Conservation (phyloP, 2,329 filamentous ascomycete species). For the Coniosporium tulheliwenetii region DNA sequence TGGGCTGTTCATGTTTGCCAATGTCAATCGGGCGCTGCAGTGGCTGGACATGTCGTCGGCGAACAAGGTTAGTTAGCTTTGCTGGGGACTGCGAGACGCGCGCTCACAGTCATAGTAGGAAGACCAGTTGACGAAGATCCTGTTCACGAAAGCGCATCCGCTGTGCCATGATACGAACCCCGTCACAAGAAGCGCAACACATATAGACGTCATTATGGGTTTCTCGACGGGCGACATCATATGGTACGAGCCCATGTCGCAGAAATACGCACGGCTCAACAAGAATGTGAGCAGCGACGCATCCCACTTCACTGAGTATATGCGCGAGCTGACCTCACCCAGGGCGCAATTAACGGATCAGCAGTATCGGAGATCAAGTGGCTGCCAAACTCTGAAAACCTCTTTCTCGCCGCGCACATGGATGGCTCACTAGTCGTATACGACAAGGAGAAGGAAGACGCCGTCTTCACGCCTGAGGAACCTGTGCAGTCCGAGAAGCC, state of each 20-base stretch:
- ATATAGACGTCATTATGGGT: slow-evolving; percentile 86
- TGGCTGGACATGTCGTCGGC: slow-evolving; percentile 81
- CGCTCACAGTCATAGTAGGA: slow-evolving; percentile 31
- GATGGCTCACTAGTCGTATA: slow-evolving; percentile 87
- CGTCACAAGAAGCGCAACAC: slow-evolving; percentile 59
- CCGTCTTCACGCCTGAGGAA: slow-evolving; percentile 58
- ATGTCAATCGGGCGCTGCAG: slow-evolving; percentile 88
- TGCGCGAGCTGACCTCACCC: not conserved
- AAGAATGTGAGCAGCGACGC: slow-evolving; percentile 57
- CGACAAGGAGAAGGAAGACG: slow-evolving; percentile 93
- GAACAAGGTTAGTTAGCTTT: slow-evolving; percentile 36
- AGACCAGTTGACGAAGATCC: slow-evolving; percentile 85
- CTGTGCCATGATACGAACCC: slow-evolving; percentile 87
- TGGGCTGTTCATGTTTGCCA: slow-evolving; percentile 81
- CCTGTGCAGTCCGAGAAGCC: slow-evolving; percentile 4
- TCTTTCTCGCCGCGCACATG: slow-evolving; percentile 84
- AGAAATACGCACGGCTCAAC: slow-evolving; percentile 88
- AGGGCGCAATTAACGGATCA: slow-evolving; percentile 76
- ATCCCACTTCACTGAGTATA: not conserved
- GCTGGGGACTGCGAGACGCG: not conserved
- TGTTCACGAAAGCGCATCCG: slow-evolving; percentile 93
- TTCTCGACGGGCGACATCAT: slow-evolving; percentile 95
- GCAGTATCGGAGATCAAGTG: slow-evolving; percentile 79
- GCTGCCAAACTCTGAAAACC: slow-evolving; percentile 85
- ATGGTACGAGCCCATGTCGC: slow-evolving; percentile 95